Percentiles rank a stretch among this genome's conserved stretches.
These are phyloP conservation scores for Ampelocalamus luodianensis DNA, from an alignment of 176 grass and related monocot species.

Conservation along the genomic window DNA sequence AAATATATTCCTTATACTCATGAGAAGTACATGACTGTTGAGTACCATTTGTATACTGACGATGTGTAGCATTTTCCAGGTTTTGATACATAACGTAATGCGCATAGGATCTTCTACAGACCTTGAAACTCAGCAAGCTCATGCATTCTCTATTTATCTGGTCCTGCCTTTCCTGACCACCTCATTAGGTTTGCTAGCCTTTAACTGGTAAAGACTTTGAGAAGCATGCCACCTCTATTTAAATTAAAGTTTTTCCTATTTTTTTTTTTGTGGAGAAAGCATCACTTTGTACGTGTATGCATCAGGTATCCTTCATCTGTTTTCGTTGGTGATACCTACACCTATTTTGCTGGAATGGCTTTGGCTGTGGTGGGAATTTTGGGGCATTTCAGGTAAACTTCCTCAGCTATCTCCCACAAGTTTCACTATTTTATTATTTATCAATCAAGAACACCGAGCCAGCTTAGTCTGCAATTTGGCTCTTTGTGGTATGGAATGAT, in stretches of 20 bases:
- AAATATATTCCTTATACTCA: not conserved
- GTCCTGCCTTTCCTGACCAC: slow-evolving; percentile 84
- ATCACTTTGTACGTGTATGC: slow-evolving; percentile 30
- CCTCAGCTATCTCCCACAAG: slow-evolving; percentile 8
- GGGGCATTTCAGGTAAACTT: slow-evolving; percentile 94
- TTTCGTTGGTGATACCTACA: slow-evolving; percentile 99
- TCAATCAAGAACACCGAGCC: not conserved
- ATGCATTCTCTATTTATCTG: slow-evolving; percentile 98
- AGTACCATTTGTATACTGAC: slow-evolving; percentile 31
- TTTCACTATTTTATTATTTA: slow-evolving; percentile 31
- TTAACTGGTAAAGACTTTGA: slow-evolving; percentile 79
- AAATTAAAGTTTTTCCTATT: not conserved
- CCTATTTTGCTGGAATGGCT: slow-evolving; percentile 99
- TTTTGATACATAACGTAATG: slow-evolving; percentile 99
- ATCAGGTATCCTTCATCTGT: slow-evolving; percentile 97
- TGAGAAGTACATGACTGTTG: slow-evolving; percentile 1
- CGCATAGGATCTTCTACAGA: slow-evolving; percentile 91
- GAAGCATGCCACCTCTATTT: slow-evolving; percentile 28
- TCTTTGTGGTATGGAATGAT: slow-evolving; percentile 11
- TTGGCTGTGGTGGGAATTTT: slow-evolving; percentile 94
- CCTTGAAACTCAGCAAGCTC: slow-evolving; percentile 83
- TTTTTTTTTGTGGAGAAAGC: not conserved
- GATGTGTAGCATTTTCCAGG: slow-evolving; percentile 52
- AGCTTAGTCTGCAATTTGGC: not conserved
- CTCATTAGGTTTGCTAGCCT: slow-evolving; percentile 87